Evolutionary conservation across 2,329 filamentous ascomycete species (phyloP), one percentile per base, ranked within the genome.

Genomic region (Exophiala calicioides): DNA sequence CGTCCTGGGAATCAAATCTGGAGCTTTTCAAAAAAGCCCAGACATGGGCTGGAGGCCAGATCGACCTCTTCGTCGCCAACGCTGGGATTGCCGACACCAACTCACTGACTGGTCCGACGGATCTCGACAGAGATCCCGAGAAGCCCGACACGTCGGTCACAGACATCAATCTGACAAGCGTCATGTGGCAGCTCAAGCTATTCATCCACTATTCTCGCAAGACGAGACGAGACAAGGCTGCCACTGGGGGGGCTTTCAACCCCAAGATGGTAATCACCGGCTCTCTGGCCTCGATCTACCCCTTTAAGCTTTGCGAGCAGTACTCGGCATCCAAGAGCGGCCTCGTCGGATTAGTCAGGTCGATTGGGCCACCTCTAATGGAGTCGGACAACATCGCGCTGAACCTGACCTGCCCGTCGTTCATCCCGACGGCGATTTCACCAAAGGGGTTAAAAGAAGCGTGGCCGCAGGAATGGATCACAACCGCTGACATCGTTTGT

Each of bases 31-130:
- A 20, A 37, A 15, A 20, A 8, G 34, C 34, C 34, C 15, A 8
- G 10, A 18, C 7, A 21, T 37, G 34, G 34, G 16, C 34, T 8
- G 34, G 34, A 8, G 34, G 34, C 16, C 34, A 18, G 6, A 37
- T 37, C 18, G 34, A 37, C 47, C 69, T 67, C 3, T 71, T 73
- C 77, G 67, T 83, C 7, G 79, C 79, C 15, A 83, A 83, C 47
- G 80, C 80, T 0, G 80, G 79, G 5, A 80, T 83, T 29, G 73
- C 74, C 0, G 77, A 81, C 50, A 75, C 81, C 3, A 78, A 78
- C 52, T 53, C 67, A 0, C 57, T 81, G 0, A 24, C 18, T 9
- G 7, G 7, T 9, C 7, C 16, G 16, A 37, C 15, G 34, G 34
- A 37, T 13, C 34, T 37, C 7, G 10, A 24, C 9, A 7, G 21